phyloP scores from a whole-genome alignment of 306 rosid genomes.

The Dryas octopetala region DNA sequence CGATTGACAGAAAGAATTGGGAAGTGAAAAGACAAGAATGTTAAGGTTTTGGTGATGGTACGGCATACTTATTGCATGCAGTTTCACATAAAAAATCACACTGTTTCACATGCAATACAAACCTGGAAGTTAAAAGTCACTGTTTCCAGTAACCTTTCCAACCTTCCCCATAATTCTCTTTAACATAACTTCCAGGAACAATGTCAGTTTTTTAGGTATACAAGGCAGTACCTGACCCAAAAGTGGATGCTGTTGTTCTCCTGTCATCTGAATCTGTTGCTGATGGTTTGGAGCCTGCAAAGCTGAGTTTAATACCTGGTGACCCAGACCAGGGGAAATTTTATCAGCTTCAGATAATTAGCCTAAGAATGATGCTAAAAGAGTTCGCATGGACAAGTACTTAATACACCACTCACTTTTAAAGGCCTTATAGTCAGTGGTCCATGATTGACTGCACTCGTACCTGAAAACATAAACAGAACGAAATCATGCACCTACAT shows the following conservation, averaged over 20 bases:
- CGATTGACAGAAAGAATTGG: no score
- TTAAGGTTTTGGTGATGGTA: neutral
- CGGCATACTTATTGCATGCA: neutral
- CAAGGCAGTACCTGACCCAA: constrained; percentile 25
- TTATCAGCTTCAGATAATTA: constrained; percentile 18
- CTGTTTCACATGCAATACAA: neutral
- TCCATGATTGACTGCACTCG: constrained; percentile 23
- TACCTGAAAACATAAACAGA: constrained; percentile 38
- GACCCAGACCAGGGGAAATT: constrained; percentile 10
- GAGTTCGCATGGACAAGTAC: constrained; percentile 14
- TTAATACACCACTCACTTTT: constrained; percentile 37
- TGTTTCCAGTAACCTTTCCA: constrained; percentile 38
- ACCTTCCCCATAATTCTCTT: constrained; percentile 26
- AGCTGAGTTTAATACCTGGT: constrained; percentile 31
- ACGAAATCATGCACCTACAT: constrained; percentile 1
- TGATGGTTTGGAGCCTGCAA: constrained; percentile 34
- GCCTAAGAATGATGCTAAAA: constrained; percentile 11
- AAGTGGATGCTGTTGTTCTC: constrained; percentile 35
- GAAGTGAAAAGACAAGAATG: constrained; percentile 1
- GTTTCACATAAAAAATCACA: neutral
- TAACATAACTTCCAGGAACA: constrained; percentile 24
- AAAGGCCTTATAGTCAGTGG: constrained; percentile 32
- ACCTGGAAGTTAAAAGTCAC: constrained; percentile 15
- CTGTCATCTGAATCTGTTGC: constrained; percentile 25
- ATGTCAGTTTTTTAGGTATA: constrained; percentile 21